Conservation (phyloP, 495 filamentous ascomycete species). For the Aspergillus campestris region DNA sequence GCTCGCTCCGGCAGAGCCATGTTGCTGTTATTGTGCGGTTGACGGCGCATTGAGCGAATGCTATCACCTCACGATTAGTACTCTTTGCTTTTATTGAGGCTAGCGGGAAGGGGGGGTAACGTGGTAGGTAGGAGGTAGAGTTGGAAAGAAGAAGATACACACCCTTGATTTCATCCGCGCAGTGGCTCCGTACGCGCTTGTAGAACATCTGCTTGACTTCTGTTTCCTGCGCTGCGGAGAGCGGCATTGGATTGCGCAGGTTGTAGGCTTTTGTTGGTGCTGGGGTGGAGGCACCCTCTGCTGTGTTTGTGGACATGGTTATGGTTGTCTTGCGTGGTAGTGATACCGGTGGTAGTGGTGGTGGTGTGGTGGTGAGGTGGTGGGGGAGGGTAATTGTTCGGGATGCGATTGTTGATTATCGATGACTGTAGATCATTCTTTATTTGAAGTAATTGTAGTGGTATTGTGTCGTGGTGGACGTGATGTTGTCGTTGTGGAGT, state of each 20-base stretch:
- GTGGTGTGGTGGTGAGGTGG: slow-evolving; percentile 10
- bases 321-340: slow-evolving; percentile 9
- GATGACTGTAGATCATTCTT: too few species aligned
- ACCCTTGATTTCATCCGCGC: slow-evolving; percentile 85
- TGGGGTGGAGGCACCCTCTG: not conserved
- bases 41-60: slow-evolving; percentile 82
- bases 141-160: slow-evolving; percentile 9
- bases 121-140: not conserved
- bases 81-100: slow-evolving; percentile 2
- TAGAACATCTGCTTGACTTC: slow-evolving; percentile 88
- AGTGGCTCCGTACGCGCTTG: slow-evolving; percentile 69
- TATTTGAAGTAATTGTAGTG: too few species aligned
- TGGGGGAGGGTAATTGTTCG: not conserved
- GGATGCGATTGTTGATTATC: not conserved
- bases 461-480: too few species aligned
- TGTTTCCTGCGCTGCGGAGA: slow-evolving; percentile 83
- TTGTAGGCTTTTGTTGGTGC: slow-evolving; percentile 22
- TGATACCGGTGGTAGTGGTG: too few species aligned
- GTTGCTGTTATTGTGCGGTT: slow-evolving; percentile 77
- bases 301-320: not conserved
- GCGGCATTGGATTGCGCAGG: slow-evolving; percentile 75
- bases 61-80: slow-evolving; percentile 34
- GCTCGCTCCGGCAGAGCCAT: slow-evolving; percentile 72
- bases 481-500: too few species aligned
- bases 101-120: not conserved